A percentile compares a stretch with the other conserved stretches of the same genome.
Conservation (phyloP, 192 early-diverging fungal species). For the Backusella sp. region DNA sequence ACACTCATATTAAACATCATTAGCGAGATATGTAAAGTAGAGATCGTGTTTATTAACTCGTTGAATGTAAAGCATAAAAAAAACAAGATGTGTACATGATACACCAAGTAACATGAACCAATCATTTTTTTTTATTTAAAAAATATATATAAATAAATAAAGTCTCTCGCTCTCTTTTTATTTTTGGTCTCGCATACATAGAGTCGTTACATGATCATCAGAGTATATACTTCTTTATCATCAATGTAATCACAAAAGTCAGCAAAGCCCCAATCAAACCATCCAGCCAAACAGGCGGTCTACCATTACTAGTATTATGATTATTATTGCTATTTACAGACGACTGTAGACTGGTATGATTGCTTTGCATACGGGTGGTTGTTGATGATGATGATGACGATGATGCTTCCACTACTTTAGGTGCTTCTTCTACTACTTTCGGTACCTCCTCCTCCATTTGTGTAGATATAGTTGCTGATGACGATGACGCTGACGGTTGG, state of each 20-base stretch:
- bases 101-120: too few species aligned
- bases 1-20: too few species aligned
- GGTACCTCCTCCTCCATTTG: neutral
- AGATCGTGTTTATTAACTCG: too few species aligned
- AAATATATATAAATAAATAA: too few species aligned
- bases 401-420: neutral
- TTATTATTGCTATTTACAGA: neutral
- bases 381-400: neutral
- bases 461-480: neutral
- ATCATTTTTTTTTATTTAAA: too few species aligned
- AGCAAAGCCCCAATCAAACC: constrained; percentile 5
- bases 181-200: neutral
- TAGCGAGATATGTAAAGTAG: too few species aligned
- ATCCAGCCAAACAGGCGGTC: constrained; percentile 7
- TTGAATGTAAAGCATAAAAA: too few species aligned
- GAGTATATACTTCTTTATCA: neutral
- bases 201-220: neutral
- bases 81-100: too few species aligned
- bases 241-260: neutral
- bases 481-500: neutral
- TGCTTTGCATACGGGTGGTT: neutral
- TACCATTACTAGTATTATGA: neutral
- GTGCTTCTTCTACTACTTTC: neutral
- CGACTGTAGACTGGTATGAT: neutral
- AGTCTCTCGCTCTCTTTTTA: too few species aligned